phyloP scores from a whole-genome alignment of 148 eudicot genomes.

The Vaccinium myrtillus region DNA sequence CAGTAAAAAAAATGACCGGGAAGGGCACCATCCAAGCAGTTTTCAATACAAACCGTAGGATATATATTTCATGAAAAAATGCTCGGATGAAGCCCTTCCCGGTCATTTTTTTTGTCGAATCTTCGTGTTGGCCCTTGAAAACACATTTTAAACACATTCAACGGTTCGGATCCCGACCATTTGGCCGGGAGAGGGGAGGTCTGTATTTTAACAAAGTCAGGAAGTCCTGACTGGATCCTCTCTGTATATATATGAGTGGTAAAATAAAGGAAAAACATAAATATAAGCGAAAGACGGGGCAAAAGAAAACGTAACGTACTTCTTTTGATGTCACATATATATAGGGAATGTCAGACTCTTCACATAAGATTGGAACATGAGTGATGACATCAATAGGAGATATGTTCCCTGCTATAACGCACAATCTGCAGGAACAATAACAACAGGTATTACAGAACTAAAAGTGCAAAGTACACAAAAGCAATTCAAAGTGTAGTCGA shows the following conservation, averaged over 20 bases:
- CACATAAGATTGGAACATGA: slow-evolving; percentile 88
- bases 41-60: too few relatives aligned
- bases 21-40: too few relatives aligned
- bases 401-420: slow-evolving; percentile 95
- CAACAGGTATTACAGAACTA: neutral
- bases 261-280: neutral
- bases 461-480: neutral
- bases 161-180: too few relatives aligned
- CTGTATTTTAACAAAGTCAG: too few relatives aligned
- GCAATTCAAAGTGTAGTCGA: neutral
- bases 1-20: too few relatives aligned
- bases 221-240: too few relatives aligned
- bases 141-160: too few relatives aligned
- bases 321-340: slow-evolving; percentile 84
- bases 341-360: slow-evolving; percentile 88
- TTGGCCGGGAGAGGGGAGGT: too few relatives aligned
- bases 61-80: too few relatives aligned
- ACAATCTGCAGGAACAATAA: slow-evolving; percentile 57
- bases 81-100: too few relatives aligned
- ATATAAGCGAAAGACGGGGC: neutral
- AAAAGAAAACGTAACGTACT: slow-evolving; percentile 39
- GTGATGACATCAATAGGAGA: slow-evolving; percentile 98
- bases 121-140: too few relatives aligned
- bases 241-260: neutral
- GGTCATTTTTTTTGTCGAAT: too few relatives aligned